A percentile compares a stretch with the other conserved stretches of the same genome.
Evolutionary conservation across 2,329 filamentous ascomycete genomes (phyloP).

Genomic region (Colletotrichum sp.): DNA sequence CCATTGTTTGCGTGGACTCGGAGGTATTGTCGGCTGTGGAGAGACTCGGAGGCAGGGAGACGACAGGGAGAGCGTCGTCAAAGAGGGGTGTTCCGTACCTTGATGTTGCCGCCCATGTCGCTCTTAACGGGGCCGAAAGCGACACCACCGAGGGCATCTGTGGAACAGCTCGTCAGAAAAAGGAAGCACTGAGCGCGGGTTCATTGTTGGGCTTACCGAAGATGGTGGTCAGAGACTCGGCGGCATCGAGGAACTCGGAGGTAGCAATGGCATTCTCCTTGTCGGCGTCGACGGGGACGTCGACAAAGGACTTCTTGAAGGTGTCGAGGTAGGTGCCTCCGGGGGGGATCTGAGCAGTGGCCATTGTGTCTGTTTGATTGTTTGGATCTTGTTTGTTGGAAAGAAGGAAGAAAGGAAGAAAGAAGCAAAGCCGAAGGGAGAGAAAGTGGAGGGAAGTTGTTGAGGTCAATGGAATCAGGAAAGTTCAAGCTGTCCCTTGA

Average conservation of each 20-base stretch:
- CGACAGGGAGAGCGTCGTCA: neutral
- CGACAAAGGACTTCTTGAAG: conserved; percentile 81
- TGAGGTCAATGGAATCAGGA: neutral
- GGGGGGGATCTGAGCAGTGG: conserved; percentile 57
- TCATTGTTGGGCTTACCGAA: conserved; percentile 66
- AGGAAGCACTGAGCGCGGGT: neutral
- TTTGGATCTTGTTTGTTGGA: conserved; percentile 1
- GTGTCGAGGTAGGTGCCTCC: conserved; percentile 86
- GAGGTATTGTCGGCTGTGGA: neutral
- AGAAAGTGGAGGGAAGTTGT: neutral
- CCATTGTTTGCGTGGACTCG: neutral
- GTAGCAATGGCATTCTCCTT: conserved; percentile 83
- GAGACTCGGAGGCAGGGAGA: neutral
- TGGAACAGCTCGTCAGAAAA: neutral
- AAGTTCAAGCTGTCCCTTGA: conserved; percentile 3
- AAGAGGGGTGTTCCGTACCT: conserved; percentile 57
- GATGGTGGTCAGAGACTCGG: conserved; percentile 83
- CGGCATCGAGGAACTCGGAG: conserved; percentile 86
- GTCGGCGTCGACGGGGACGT: conserved; percentile 77
- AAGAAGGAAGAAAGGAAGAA: neutral
- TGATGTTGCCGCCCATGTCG: conserved; percentile 91
- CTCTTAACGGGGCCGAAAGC: conserved; percentile 91
- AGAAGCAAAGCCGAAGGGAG: neutral
- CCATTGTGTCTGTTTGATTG: conserved; percentile 47
- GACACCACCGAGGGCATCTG: conserved; percentile 69